phyloP scores from a whole-genome alignment of 352 stramenopile genomes.

The Globisporangium paroecandrum region DNA sequence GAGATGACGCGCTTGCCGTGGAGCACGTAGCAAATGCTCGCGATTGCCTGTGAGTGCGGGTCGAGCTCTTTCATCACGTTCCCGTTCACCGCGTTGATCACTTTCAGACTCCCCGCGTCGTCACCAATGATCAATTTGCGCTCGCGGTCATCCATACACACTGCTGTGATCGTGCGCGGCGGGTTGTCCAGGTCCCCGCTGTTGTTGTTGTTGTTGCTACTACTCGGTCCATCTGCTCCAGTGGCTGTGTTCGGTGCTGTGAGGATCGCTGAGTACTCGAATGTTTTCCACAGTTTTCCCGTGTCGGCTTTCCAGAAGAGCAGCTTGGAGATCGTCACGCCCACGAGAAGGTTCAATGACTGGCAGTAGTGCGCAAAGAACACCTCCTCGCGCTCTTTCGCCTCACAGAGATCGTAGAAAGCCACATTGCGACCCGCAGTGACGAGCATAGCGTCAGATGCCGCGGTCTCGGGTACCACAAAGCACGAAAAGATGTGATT shows the following conservation, averaged over 20 bases:
- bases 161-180: constrained; percentile 47
- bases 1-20: constrained; percentile 65
- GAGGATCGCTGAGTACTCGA: constrained; percentile 41
- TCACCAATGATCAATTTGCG: constrained; percentile 79
- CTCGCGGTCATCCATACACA: constrained; percentile 81
- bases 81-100: constrained; percentile 76
- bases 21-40: constrained; percentile 54
- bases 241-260: constrained; percentile 12
- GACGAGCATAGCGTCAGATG: constrained; percentile 56
- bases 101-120: constrained; percentile 50
- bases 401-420: constrained; percentile 64
- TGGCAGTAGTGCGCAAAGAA: constrained; percentile 56
- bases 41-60: constrained; percentile 42
- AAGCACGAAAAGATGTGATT: constrained; percentile 19
- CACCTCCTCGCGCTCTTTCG: constrained; percentile 60
- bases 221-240: constrained; percentile 8
- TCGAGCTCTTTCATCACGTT: constrained; percentile 83
- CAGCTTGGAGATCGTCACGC: constrained; percentile 48
- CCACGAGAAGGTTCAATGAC: constrained; percentile 53
- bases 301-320: constrained; percentile 61
- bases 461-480: constrained; percentile 39
- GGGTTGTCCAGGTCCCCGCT: constrained; percentile 5
- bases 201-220: constrained; percentile 6
- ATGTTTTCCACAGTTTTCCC: constrained; percentile 49
- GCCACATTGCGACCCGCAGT: constrained; percentile 30